phyloP scores from a whole-genome alignment of 2,329 filamentous ascomycete genomes.

The Diaporthe vaccinii region DNA sequence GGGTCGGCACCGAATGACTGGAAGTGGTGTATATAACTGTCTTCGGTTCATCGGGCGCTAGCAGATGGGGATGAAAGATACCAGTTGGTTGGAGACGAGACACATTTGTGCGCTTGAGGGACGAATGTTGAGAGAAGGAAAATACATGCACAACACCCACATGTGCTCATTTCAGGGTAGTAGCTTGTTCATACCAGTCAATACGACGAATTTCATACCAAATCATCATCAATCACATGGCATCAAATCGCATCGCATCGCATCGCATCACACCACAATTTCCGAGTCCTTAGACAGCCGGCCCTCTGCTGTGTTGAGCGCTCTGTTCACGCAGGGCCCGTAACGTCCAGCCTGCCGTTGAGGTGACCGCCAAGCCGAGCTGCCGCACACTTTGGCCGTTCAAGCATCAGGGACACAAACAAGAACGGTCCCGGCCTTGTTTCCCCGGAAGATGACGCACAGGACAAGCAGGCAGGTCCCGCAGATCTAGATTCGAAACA shows the following conservation, averaged over 20 bases:
- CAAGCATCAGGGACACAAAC: neutral
- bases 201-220: slow-evolving; percentile 32
- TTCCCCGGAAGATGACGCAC: slow-evolving; percentile 19
- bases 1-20: slow-evolving; percentile 35
- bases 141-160: slow-evolving; percentile 29
- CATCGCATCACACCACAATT: neutral
- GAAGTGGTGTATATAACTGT: slow-evolving; percentile 36
- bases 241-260: neutral
- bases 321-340: neutral
- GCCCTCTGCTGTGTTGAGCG: neutral
- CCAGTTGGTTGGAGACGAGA: slow-evolving; percentile 24
- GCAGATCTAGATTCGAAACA: slow-evolving; percentile 31
- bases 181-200: slow-evolving; percentile 34
- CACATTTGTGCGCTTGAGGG: slow-evolving; percentile 8
- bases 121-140: slow-evolving; percentile 12
- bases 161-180: slow-evolving; percentile 29
- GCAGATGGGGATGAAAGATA: slow-evolving; percentile 37
- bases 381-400: neutral
- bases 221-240: neutral
- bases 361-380: neutral
- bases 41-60: slow-evolving; percentile 34
- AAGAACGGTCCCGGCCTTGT: neutral
- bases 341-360: neutral
- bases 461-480: neutral
- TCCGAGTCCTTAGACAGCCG: neutral